These are phyloP conservation scores for Dothideomycetes sp. DNA, from an alignment of 2,329 filamentous ascomycete genomes.

Conservation along the genomic window DNA sequence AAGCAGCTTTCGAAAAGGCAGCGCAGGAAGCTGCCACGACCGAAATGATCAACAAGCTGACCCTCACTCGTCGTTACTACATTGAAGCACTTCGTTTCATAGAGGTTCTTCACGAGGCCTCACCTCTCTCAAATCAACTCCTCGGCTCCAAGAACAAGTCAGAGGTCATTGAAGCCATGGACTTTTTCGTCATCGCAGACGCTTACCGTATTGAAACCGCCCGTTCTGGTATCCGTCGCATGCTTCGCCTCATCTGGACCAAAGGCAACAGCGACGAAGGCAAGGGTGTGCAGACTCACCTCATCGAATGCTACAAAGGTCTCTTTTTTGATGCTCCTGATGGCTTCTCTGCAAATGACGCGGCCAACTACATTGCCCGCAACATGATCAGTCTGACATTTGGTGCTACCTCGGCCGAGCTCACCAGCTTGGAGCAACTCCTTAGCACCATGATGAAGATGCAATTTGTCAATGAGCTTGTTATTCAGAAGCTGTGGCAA, in stretches of 20 bases:
- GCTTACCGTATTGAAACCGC: slow-evolving; percentile 94
- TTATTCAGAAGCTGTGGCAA: slow-evolving; percentile 90
- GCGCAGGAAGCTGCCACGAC: slow-evolving; percentile 80
- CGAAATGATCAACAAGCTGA: slow-evolving; percentile 77
- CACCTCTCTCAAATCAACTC: slow-evolving; percentile 70
- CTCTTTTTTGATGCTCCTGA: slow-evolving; percentile 94
- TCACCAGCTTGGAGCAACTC: slow-evolving; percentile 90
- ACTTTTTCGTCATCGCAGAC: slow-evolving; percentile 91
- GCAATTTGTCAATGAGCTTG: slow-evolving; percentile 71
- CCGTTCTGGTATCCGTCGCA: slow-evolving; percentile 81
- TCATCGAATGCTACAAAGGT: slow-evolving; percentile 93
- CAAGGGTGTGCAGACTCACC: slow-evolving; percentile 90
- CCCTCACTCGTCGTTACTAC: slow-evolving; percentile 82
- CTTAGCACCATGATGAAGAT: slow-evolving; percentile 97
- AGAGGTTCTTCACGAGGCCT: slow-evolving; percentile 75
- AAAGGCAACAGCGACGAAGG: slow-evolving; percentile 99
- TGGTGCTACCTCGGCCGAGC: slow-evolving; percentile 83
- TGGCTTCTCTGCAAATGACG: slow-evolving; percentile 75
- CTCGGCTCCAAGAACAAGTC: slow-evolving; percentile 94
- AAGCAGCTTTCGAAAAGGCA: slow-evolving; percentile 63
- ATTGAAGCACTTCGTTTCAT: slow-evolving; percentile 91
- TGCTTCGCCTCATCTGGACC: slow-evolving; percentile 97
- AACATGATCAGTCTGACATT: slow-evolving; percentile 99
- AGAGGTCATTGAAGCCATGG: slow-evolving; percentile 97
- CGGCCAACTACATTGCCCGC: slow-evolving; percentile 87